Evolutionary conservation across 2,329 filamentous ascomycete genomes (phyloP), one percentile per base, ranked within the genome.

Genomic region (Venturia oleaginea): DNA sequence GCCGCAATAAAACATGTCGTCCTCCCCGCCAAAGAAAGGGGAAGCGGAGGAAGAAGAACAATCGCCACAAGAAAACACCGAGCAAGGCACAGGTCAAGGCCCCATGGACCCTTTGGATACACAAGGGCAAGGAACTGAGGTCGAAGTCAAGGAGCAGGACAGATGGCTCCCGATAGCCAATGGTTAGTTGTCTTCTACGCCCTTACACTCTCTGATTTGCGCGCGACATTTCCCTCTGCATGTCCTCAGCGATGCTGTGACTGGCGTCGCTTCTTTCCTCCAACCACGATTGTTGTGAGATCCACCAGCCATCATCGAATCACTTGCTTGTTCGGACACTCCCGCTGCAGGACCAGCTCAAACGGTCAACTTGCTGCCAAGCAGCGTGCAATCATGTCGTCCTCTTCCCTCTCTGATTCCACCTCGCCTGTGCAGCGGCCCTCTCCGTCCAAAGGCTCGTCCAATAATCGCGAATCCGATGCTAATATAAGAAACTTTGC

Each of bases 161-260:
- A 84, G 94, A 84, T 99, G 94, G 94, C 86, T 99, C 77, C 94
- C 94, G 77, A 99, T 99, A 85, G 94, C 94, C 81, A 99, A 99
- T 92, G 94, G 94, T 99, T 85, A 85, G 94, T 94, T 70, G 70
- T 60, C 66, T 67, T 66, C 68, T 67, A 66, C 70, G 71, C 71
- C 71, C 69, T 61, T 38, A 43, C 37, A 64, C 67, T 66, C 66
- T 76, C 68, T 75, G 74, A 75, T 76, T 76, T 76, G 75, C 70
- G 70, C 72, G 68, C 67, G 63, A 65, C 37, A 66, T 66, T 67
- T 70, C 69, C 67, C 68, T 63, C 67, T 75, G 73, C 73, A 75
- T 70, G 71, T 73, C 34, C 24, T 73, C 71, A 75, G 68, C 66
- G 72, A 73, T 72, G 40, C 38, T 62, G 67, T 76, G 76, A 78